These are phyloP conservation scores for Auricularia heimuer DNA, from an alignment of 768 basidiomycete species.

Conservation along the genomic window DNA sequence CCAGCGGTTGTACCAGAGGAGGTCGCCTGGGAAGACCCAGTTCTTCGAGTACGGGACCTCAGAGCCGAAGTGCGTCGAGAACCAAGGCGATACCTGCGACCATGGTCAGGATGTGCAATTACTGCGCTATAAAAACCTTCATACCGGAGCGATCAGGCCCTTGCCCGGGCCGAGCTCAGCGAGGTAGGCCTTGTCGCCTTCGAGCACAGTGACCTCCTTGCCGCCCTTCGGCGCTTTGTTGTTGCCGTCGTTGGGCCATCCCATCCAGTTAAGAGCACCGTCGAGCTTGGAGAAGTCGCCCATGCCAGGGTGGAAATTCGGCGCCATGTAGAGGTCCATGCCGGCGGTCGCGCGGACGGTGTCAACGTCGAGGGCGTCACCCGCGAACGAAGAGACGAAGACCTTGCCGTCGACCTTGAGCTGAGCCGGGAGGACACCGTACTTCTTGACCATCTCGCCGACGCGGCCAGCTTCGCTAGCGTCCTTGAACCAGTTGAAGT, in stretches of 20 bases:
- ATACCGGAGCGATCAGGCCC: constrained; percentile 16
- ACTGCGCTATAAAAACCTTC: background rate
- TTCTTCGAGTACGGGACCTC: constrained; percentile 47
- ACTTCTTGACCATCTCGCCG: too few species aligned
- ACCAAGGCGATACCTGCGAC: constrained; percentile 50
- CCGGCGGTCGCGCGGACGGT: background rate
- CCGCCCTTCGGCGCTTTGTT: background rate
- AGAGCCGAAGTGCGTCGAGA: constrained; percentile 58
- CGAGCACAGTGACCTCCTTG: constrained; percentile 1
- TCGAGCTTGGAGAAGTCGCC: too few species aligned
- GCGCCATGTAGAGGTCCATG: too few species aligned
- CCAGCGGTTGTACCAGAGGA: constrained; percentile 53
- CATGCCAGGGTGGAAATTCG: too few species aligned
- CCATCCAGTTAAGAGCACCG: too few species aligned
- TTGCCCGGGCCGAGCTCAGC: constrained; percentile 9
- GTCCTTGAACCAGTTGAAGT: too few species aligned
- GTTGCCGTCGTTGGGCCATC: too few species aligned
- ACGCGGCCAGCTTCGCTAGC: too few species aligned
- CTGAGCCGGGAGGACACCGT: too few species aligned
- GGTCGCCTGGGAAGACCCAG: constrained; percentile 39
- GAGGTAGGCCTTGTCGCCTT: constrained; percentile 16
- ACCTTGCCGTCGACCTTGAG: too few species aligned
- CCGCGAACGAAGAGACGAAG: background rate
- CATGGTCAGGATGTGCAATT: background rate
- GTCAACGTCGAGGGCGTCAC: background rate